Base-by-base conservation (phyloP, 495 filamentous ascomycete genomes). In the Aspergillus wentii region DNA sequence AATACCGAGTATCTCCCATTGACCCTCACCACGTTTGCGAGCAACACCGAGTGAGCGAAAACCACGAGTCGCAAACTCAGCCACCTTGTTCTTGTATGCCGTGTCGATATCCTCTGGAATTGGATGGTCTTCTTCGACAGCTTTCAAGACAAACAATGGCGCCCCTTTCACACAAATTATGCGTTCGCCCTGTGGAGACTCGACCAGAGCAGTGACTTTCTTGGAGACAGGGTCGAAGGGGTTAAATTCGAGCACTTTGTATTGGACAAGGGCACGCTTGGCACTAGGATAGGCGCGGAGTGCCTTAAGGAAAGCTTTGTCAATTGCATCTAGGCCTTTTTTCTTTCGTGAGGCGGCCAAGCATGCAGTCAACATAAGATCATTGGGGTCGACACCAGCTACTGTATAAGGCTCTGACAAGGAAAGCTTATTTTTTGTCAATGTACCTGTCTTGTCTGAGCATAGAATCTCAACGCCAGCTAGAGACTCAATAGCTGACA, bases 201-300 rank as follows among this genome's bases (percentile, higher is more conserved):
- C 72, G 43, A 94, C 86, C 39, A 92, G 62, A 34, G 89, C 88
- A 28, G 75, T 79, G 41, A 95, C 86, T 69, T 91, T 92, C 74
- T 95, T 95, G 45, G 87, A 92, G 48, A 94, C 87, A 16, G 89
- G 88, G 59, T 95, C 89, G 61, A 95, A 95, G 35, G 89, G 88
- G 60, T 75, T 69, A 69, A 94, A 94, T 18, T 88, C 78, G 44
- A 88, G 61, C 33, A 86, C 79, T 56, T 78, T 80, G 72, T 87
- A 94, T 64, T 81, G 80, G 51, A 69, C 69, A 28, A 94, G 79
- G 32, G 81, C 75, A 41, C 68, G 57, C 70, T 90, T 92, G 54
- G 83, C 86, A 37, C 72, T 71, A 13, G 88, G 88, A 55, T 91
- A 94, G 58, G 71, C 75, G 55, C 78, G 79, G 32, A 94, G 76